Evolutionary conservation across 805 yeast genomes (phyloP).

Genomic region (Metschnikowia picachoensis): DNA sequence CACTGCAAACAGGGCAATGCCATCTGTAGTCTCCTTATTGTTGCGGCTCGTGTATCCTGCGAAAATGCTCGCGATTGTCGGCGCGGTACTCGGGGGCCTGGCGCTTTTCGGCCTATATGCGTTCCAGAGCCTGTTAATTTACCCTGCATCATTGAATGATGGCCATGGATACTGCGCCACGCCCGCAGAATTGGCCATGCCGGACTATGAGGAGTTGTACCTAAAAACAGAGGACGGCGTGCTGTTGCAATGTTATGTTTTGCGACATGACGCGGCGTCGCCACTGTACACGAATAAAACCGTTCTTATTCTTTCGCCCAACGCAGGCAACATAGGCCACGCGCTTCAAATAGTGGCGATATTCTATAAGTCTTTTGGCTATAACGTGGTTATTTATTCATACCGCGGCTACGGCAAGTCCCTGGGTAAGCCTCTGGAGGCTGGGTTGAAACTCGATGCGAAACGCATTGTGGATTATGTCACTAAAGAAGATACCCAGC

Average conservation of each 20-base stretch:
- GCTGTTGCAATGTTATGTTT: constrained; percentile 57
- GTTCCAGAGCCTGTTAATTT: constrained; percentile 66
- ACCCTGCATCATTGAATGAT: constrained; percentile 77
- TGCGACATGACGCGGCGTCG: constrained; percentile 45
- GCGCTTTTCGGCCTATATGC: constrained; percentile 53
- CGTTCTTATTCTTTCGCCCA: constrained; percentile 76
- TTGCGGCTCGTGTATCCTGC: constrained; percentile 14
- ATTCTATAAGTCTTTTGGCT: constrained; percentile 57
- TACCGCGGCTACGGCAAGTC: constrained; percentile 90
- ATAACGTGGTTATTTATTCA: constrained; percentile 80
- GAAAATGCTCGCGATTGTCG: constrained; percentile 35
- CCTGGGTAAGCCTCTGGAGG: constrained; percentile 71
- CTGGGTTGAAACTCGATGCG: constrained; percentile 80
- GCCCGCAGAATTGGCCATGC: constrained; percentile 66
- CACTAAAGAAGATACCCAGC: constrained; percentile 45
- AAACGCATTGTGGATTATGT: constrained; percentile 63
- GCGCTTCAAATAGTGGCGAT: constrained; percentile 74
- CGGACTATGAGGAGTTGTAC: constrained; percentile 52
- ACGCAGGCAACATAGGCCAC: constrained; percentile 95
- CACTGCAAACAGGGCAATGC: constrained; percentile 4
- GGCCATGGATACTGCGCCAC: constrained; percentile 71
- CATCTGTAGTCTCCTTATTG: constrained; percentile 6
- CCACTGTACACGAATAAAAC: constrained; percentile 55
- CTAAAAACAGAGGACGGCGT: constrained; percentile 70
- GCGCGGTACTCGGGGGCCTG: constrained; percentile 41